These are phyloP conservation scores for Alloteropsis semialata DNA, from an alignment of 176 grass and related monocot genomes.

Conservation along the genomic window DNA sequence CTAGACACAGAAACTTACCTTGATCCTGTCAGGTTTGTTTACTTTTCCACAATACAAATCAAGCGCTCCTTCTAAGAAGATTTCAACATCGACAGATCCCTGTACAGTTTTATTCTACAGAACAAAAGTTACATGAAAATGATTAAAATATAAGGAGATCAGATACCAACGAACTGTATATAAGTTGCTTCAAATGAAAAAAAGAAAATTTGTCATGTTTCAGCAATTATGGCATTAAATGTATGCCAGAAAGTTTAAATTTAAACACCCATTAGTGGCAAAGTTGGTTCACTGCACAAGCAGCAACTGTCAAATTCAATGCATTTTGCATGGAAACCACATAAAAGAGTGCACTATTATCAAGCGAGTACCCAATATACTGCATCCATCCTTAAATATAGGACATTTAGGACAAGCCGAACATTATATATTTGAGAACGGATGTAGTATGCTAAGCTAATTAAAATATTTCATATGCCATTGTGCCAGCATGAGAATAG, in stretches of 20 bases:
- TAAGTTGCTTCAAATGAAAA: conserved; percentile 6
- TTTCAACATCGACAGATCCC: conserved; percentile 75
- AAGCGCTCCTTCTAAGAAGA: conserved; percentile 76
- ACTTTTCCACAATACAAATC: conserved; percentile 62
- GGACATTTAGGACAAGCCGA: no score
- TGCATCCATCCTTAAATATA: no score
- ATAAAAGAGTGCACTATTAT: not conserved
- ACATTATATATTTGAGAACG: no score
- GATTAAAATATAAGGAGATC: conserved; percentile 43
- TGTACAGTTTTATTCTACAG: conserved; percentile 69
- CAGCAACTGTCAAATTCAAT: conserved; percentile 12
- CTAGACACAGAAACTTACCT: conserved; percentile 54
- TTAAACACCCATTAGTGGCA: not conserved
- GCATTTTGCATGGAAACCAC: not conserved
- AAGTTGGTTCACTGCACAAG: conserved; percentile 12
- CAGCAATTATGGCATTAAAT: conserved; percentile 13
- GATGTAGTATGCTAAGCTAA: no score
- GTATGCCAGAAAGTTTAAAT: not conserved
- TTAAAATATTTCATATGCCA: conserved; percentile 9
- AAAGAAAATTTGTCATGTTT: not conserved
- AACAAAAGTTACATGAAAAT: conserved; percentile 38
- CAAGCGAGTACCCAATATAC: not conserved
- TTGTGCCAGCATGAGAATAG: not conserved
- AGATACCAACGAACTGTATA: conserved; percentile 14
- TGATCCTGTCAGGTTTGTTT: conserved; percentile 65